Evolutionary conservation across 352 stramenopile species (phyloP).

Genomic region (Ophiocytium majus): DNA sequence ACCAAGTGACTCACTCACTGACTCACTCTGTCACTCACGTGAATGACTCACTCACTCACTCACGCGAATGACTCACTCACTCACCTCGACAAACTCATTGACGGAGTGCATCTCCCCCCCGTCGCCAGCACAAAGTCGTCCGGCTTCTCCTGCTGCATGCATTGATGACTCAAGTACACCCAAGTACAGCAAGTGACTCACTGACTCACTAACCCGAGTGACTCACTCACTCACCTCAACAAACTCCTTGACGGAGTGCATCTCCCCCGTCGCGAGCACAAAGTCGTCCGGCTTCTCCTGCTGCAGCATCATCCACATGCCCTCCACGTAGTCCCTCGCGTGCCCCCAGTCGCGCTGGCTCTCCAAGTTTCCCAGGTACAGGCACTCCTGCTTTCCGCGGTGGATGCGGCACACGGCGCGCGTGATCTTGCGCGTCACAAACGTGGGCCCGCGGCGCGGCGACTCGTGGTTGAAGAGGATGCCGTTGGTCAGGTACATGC

Average conservation of each 20-base stretch:
- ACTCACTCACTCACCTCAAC: slow-evolving; percentile 67
- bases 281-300: slow-evolving; percentile 79
- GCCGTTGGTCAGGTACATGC: slow-evolving; percentile 82
- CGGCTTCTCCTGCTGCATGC: slow-evolving; percentile 80
- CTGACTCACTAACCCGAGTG: not conserved
- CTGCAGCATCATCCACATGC: slow-evolving; percentile 98
- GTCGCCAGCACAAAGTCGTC: slow-evolving; percentile 89
- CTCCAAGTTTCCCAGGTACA: slow-evolving; percentile 97
- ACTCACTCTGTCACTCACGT: too few relatives aligned
- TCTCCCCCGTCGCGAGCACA: slow-evolving; percentile 91
- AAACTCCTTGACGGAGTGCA: slow-evolving; percentile 96
- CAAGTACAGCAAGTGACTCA: too few relatives aligned
- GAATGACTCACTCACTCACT: too few relatives aligned
- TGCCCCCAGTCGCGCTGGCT: slow-evolving; percentile 97
- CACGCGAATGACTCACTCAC: too few relatives aligned
- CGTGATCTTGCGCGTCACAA: slow-evolving; percentile 98
- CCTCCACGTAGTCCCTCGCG: slow-evolving; percentile 95
- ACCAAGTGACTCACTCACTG: too few relatives aligned
- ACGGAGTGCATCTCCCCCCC: too few relatives aligned
- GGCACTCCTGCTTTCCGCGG: slow-evolving; percentile 80
- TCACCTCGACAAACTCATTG: too few relatives aligned
- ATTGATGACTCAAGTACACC: not conserved
- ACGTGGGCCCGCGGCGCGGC: slow-evolving; percentile 91
- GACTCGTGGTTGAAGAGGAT: slow-evolving; percentile 99
- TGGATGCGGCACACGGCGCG: slow-evolving; percentile 87